Conservation (phyloP, 208 protist genomes). For the Leishmania gerbilli region DNA sequence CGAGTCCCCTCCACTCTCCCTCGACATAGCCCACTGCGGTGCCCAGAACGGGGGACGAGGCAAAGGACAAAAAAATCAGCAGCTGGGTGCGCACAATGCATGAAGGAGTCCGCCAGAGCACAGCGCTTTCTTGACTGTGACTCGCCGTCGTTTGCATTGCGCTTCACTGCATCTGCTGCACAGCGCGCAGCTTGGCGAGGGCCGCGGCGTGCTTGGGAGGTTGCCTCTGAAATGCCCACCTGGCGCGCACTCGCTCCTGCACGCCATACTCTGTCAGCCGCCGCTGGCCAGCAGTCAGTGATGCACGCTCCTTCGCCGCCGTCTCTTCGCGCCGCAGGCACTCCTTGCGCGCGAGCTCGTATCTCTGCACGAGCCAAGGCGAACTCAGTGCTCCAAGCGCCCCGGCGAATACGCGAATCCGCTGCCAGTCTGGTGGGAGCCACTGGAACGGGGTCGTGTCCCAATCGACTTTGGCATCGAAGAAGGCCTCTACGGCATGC, state of each 20-base stretch:
- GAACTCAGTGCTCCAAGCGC: constrained; percentile 58
- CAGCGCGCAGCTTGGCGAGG: constrained; percentile 49
- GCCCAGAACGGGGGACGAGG: neutral
- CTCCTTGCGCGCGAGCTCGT: constrained; percentile 60
- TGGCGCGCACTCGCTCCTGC: constrained; percentile 21
- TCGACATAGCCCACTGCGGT: neutral
- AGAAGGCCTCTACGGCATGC: constrained; percentile 62
- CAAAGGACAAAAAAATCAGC: neutral
- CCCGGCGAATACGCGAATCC: constrained; percentile 57
- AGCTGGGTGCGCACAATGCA: neutral
- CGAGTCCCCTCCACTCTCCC: neutral
- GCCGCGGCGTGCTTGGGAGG: constrained; percentile 37
- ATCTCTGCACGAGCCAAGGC: constrained; percentile 47
- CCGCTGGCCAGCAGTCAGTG: constrained; percentile 29
- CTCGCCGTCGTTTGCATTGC: neutral
- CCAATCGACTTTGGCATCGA: constrained; percentile 51
- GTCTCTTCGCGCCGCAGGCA: constrained; percentile 29
- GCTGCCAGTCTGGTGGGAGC: constrained; percentile 59
- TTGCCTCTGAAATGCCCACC: constrained; percentile 67
- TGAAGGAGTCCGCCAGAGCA: neutral
- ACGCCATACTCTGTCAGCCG: constrained; percentile 57
- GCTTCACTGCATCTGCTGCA: constrained; percentile 15
- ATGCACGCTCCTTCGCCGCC: constrained; percentile 8
- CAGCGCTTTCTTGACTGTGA: neutral
- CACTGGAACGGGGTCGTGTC: constrained; percentile 43